Evolutionary conservation across 73 alveolate species (phyloP), one percentile per base, ranked within the genome.

Genomic region (Durusdinium trenchii): DNA sequence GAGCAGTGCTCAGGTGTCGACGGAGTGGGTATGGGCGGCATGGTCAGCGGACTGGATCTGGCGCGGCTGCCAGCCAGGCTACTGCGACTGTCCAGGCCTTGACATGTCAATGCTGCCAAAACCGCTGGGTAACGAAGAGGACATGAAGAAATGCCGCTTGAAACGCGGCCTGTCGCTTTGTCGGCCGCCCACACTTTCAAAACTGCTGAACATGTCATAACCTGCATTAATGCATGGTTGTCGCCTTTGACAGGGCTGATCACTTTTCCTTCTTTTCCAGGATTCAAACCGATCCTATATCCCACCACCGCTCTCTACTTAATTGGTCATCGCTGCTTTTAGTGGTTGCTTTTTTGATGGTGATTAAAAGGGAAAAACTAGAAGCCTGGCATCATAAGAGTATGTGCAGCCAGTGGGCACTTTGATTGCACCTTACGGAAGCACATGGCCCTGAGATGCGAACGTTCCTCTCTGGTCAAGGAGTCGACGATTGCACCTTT

Each of bases 21-120:
- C 97, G 97, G 76, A 32, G 97, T 64, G 57, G 45, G 81, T 61
- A 90, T 90, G 60, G 97, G 97, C 36, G 97, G 97, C 97, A 90
- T 90, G 43, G 96, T 61, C 86, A 89, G 50, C 87, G 97, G 97
- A 42, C 97, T 90, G 52, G 97, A 90, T 32, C 97, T 75, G 6
- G 97, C 64, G 57, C 97, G 86, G 54, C n/a, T 20, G 9, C 64
- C 20, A 54, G 64, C 9, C 28, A 9, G 64, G 64, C 93, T 83
- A 26, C 93, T 83, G 93, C 93, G 93, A 83, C 93, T 83, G n/a
- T 83, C 93, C 51, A 83, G 51, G 6, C 93, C 93, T 83, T 50
- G 67, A 61, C 1, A 9, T 71, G 84, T 71, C 73, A 1, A 60
- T 60, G n/a, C 73, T 23, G 73, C 73, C 18, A 60, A 23, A 60